phyloP scores from a whole-genome alignment of 495 filamentous ascomycete species.

The Geopyxis carbonaria region DNA sequence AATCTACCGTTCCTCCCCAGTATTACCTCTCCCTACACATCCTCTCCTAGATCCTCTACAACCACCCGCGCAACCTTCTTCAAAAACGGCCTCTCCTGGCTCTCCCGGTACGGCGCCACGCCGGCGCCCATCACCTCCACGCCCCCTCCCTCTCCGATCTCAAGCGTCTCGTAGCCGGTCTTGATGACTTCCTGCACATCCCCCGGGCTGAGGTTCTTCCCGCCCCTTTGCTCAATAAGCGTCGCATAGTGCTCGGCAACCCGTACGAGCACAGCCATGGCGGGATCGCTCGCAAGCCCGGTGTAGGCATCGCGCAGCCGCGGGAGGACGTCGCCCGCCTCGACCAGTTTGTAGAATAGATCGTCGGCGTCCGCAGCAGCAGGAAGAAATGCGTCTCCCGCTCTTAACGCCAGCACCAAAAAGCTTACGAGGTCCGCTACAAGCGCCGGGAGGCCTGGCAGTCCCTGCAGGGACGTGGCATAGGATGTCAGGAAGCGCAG shows the following conservation, averaged over 20 bases:
- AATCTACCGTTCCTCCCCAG: too few species aligned
- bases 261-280: conserved; percentile 41
- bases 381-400: conserved; percentile 85
- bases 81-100: conserved; percentile 57
- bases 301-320: conserved; percentile 66
- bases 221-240: conserved; percentile 48
- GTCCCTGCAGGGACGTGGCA: conserved; percentile 48
- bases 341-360: conserved; percentile 93
- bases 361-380: conserved; percentile 81
- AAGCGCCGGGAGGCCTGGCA: conserved; percentile 41
- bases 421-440: conserved; percentile 63
- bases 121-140: conserved; percentile 58
- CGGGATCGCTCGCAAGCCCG: not conserved
- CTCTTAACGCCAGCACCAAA: conserved; percentile 70
- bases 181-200: conserved; percentile 87
- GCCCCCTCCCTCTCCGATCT: conserved; percentile 38
- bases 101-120: conserved; percentile 61
- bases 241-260: conserved; percentile 77
- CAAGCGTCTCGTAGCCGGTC: conserved; percentile 85
- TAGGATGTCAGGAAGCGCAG: conserved; percentile 85
- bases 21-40: conserved; percentile 23
- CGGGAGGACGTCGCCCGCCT: conserved; percentile 64
- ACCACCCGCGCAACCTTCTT: conserved; percentile 71
- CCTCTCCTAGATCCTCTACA: conserved; percentile 44
- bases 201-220: conserved; percentile 54